Evolutionary conservation across 768 basidiomycete species (phyloP).

Genomic region (Boletus subcaerulescens): DNA sequence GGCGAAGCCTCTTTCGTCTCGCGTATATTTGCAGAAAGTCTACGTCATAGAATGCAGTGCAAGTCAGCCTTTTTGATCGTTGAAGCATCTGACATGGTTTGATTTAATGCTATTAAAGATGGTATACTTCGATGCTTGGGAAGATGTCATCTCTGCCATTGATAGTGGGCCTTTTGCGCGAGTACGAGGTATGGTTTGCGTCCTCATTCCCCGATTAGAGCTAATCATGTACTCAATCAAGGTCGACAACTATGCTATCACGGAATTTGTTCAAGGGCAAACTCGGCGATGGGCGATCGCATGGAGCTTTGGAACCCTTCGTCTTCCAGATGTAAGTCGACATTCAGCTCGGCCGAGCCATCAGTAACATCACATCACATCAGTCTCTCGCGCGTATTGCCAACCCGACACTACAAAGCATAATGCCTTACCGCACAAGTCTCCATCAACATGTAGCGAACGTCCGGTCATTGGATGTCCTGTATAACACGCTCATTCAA

Average conservation of each 20-base stretch:
- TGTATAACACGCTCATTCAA: slow-evolving; percentile 21
- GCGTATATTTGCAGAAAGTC: slow-evolving; percentile 75
- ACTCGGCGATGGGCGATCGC: slow-evolving; percentile 91
- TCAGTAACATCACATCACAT: slow-evolving; percentile 31
- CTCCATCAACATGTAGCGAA: slow-evolving; percentile 40
- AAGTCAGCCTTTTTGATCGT: slow-evolving; percentile 38
- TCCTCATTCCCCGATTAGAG: neutral
- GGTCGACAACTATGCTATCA: slow-evolving; percentile 86
- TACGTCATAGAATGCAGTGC: slow-evolving; percentile 47
- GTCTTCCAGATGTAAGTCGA: slow-evolving; percentile 73
- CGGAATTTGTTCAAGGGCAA: slow-evolving; percentile 80
- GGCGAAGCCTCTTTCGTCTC: slow-evolving; percentile 81
- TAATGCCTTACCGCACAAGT: slow-evolving; percentile 59
- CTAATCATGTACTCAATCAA: slow-evolving; percentile 28
- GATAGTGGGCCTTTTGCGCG: slow-evolving; percentile 55
- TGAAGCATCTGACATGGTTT: neutral
- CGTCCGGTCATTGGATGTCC: slow-evolving; percentile 1
- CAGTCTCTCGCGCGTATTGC: slow-evolving; percentile 38
- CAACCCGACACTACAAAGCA: slow-evolving; percentile 43
- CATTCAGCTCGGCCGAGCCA: neutral
- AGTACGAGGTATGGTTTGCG: slow-evolving; percentile 37
- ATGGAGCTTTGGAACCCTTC: slow-evolving; percentile 70
- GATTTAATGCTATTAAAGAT: slow-evolving; percentile 36
- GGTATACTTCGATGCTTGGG: slow-evolving; percentile 94
- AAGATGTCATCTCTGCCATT: slow-evolving; percentile 71